These are phyloP conservation scores for Agaricus bisporus DNA, from an alignment of 768 basidiomycete species.

Conservation along the genomic window DNA sequence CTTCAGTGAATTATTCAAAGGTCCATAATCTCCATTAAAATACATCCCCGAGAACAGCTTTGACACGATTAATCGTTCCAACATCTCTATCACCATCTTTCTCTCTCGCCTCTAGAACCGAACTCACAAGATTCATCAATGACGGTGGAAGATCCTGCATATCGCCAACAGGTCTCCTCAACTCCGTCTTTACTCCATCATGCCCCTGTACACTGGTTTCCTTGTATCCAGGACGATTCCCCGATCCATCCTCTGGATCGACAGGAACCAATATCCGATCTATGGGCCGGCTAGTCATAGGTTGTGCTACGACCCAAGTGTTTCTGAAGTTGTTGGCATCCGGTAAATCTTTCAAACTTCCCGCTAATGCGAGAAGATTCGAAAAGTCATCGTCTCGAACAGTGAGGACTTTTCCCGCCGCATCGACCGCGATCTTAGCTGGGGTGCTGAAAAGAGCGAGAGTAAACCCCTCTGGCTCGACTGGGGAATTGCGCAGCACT, in stretches of 20 bases:
- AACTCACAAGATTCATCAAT: constrained; percentile 25
- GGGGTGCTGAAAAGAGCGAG: constrained; percentile 25
- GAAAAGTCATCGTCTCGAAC: constrained; percentile 20
- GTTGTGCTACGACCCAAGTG: constrained; percentile 27
- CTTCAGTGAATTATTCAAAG: too few relatives aligned
- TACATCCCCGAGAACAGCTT: constrained; percentile 19
- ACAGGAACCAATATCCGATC: constrained; percentile 25
- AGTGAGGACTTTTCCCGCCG: constrained; percentile 22
- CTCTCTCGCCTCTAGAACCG: constrained; percentile 28
- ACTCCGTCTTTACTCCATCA: constrained; percentile 20
- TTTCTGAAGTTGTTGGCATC: constrained; percentile 24
- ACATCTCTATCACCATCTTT: constrained; percentile 18
- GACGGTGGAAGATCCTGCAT: constrained; percentile 22
- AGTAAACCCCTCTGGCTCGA: constrained; percentile 29
- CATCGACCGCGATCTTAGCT: constrained; percentile 22
- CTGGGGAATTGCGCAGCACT: constrained; percentile 27
- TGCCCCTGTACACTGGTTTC: constrained; percentile 32
- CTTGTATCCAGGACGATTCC: constrained; percentile 14
- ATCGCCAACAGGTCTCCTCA: constrained; percentile 22
- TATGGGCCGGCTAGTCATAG: constrained; percentile 26
- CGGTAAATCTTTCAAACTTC: constrained; percentile 18
- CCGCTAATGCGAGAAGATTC: constrained; percentile 21
- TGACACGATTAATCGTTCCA: constrained; percentile 22
- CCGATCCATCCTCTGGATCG: background rate
- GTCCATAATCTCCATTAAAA: constrained; percentile 11